Conservation (phyloP, 164 flowering plant species). For the Brasenia schreberi region DNA sequence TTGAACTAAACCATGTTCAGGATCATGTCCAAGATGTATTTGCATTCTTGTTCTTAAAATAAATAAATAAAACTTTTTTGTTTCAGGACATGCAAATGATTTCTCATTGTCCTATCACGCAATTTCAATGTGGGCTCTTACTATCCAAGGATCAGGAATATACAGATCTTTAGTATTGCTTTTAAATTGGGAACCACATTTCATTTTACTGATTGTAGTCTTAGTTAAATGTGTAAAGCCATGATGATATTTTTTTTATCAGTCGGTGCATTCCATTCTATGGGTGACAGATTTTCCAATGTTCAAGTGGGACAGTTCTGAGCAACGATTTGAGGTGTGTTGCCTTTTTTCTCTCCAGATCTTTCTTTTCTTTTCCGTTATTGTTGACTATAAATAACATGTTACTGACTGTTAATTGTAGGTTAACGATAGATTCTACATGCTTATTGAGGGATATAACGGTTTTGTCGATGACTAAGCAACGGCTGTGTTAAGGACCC, state of each 20-base stretch:
- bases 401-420: too few relatives aligned
- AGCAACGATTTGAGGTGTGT: slow-evolving; percentile 80
- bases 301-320: slow-evolving; percentile 94
- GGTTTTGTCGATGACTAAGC: too few relatives aligned
- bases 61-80: too few relatives aligned
- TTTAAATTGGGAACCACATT: neutral
- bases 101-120: too few relatives aligned
- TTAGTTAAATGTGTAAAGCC: neutral
- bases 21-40: too few relatives aligned
- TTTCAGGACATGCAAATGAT: too few relatives aligned
- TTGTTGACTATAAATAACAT: too few relatives aligned
- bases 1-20: too few relatives aligned
- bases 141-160: neutral
- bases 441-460: too few relatives aligned
- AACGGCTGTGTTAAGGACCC: too few relatives aligned
- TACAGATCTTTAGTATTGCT: neutral
- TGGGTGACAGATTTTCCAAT: slow-evolving; percentile 98
- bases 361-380: neutral
- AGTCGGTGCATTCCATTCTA: slow-evolving; percentile 75
- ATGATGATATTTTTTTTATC: slow-evolving; percentile 1
- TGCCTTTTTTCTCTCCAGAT: neutral
- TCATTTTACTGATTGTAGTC: neutral
- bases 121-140: neutral
- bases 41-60: too few relatives aligned
- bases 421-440: too few relatives aligned